Base-by-base conservation (phyloP, 305 asterid species). In the Coffea humblotiana region DNA sequence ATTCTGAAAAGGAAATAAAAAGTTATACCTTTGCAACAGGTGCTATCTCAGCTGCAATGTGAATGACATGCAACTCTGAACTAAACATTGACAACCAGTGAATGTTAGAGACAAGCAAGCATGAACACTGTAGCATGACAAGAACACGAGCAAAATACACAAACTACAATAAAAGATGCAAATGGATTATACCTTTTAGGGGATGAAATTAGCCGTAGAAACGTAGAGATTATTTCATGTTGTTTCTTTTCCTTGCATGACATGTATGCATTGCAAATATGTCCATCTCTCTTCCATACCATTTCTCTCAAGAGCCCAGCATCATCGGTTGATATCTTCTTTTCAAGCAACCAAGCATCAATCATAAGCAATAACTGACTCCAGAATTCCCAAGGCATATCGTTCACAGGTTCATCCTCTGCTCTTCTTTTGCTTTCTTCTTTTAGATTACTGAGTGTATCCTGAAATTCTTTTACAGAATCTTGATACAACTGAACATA, bases 41-140 rank as follows among this genome's bases (percentile, higher is more conserved):
- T 43, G 99, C 99, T 98, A 96, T 90, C 91, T 96, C 99, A 79
- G 97, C 99, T 71, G 99, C 98, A 73, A 96, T 91, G 85, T 96
- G 98, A 86, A 96, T 87, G 84, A 96, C 86, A 85, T 94, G 97
- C 82, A 96, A 90, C 88, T 92, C 91, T 84, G 87, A 87, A 85
- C 98, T 94, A 80, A 76, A 87, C 79, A 84, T 76, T 81, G 82
- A 87, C 25, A 86, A 76, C 70, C 84, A 78, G 52, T 15, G 76
- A 71, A 69, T 83, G 85, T 87, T 79, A 88, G 80, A 79, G 76
- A 80, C 82, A 18, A 66, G 71, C 29, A 70, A 67, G 84, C 61
- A 77, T 68, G 61, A 29, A 54, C 43, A 27, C 37, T 68, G 4
- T 14, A 43, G 29, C 45, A 54, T 48, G 47, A 69, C 65, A 56